phyloP scores from a whole-genome alignment of 129 eudicot species.

The Pulicaria dysenterica region DNA sequence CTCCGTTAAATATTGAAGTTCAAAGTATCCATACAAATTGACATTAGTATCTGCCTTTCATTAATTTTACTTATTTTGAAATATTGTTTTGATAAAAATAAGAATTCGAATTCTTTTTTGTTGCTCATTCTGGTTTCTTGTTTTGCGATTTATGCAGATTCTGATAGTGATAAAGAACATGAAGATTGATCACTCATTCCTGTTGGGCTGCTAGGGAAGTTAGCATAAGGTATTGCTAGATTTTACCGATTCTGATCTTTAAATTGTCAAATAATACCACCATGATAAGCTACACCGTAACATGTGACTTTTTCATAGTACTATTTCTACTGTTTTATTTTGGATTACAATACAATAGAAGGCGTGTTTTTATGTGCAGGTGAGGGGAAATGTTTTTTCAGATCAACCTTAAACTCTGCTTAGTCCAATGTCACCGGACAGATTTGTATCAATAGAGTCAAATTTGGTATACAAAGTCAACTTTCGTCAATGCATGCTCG shows the following conservation, averaged over 20 bases:
- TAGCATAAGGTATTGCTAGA: slow-evolving; percentile 28
- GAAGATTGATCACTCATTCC: slow-evolving; percentile 61
- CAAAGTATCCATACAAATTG: too few relatives aligned
- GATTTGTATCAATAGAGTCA: slow-evolving; percentile 31
- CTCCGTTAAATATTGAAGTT: too few relatives aligned
- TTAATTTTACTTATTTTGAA: neutral
- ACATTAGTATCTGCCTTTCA: too few relatives aligned
- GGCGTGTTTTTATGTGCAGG: slow-evolving; percentile 22
- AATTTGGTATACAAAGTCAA: slow-evolving; percentile 30
- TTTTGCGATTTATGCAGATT: slow-evolving; percentile 47
- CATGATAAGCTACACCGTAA: neutral
- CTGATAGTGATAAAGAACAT: slow-evolving; percentile 78
- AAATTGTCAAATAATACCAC: neutral
- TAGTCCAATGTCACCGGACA: neutral
- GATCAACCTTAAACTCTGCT: slow-evolving; percentile 33
- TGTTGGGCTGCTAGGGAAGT: slow-evolving; percentile 24
- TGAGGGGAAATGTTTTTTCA: slow-evolving; percentile 17
- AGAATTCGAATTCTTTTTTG: neutral
- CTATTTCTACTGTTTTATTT: neutral
- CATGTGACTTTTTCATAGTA: neutral
- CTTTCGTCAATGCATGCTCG: slow-evolving; percentile 32
- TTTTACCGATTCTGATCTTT: neutral
- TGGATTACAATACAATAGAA: neutral
- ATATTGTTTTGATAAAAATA: neutral
- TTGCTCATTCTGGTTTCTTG: neutral